These are phyloP conservation scores for Corymbia maculata DNA, from an alignment of 345 rosid species.

Conservation along the genomic window DNA sequence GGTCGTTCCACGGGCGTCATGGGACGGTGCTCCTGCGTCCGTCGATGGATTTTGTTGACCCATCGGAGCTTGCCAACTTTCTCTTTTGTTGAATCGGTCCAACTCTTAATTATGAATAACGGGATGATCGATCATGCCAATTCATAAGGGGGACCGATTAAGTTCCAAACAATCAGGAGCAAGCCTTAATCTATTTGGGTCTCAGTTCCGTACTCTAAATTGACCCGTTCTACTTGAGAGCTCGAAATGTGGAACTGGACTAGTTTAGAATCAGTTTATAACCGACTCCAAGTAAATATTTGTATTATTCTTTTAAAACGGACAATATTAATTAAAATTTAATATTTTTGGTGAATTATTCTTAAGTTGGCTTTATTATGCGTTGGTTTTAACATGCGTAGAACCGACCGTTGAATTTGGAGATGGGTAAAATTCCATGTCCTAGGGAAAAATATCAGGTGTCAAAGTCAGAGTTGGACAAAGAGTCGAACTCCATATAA, in stretches of 20 bases:
- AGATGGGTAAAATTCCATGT: too few relatives aligned
- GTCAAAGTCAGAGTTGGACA: too few relatives aligned
- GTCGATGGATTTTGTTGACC: background rate
- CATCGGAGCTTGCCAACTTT: background rate
- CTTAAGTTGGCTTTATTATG: too few relatives aligned
- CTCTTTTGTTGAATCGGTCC: background rate
- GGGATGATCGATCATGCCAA: background rate
- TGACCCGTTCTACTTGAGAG: background rate
- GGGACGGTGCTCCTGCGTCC: background rate
- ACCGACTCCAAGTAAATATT: background rate
- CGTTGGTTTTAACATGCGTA: too few relatives aligned
- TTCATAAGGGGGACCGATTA: too few relatives aligned
- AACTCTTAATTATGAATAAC: too few relatives aligned
- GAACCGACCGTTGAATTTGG: too few relatives aligned
- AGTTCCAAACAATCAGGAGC: rapidly evolving
- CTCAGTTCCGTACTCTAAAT: rapidly evolving
- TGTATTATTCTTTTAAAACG: background rate
- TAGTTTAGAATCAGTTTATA: background rate
- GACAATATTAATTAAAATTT: background rate
- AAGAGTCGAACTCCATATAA: background rate
- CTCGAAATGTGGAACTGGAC: background rate
- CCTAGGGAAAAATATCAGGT: too few relatives aligned
- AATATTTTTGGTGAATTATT: background rate
- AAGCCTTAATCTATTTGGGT: rapidly evolving
- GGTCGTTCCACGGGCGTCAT: background rate